Conservation (phyloP, 2,329 filamentous ascomycete genomes). For the Talaromyces islandicus region DNA sequence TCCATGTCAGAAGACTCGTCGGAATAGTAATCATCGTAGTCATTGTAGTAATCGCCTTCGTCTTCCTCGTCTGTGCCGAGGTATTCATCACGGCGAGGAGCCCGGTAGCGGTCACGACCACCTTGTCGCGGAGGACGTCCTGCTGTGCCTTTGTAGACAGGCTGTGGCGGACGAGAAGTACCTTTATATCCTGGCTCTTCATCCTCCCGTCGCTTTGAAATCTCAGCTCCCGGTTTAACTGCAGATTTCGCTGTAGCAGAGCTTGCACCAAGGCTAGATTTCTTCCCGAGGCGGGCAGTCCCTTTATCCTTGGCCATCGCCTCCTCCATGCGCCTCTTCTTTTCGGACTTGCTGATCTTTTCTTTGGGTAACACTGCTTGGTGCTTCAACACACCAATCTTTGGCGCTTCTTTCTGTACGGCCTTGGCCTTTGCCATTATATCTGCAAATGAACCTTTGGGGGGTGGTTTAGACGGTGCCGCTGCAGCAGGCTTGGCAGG, state of each 20-base stretch:
- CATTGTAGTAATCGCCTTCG: conserved; percentile 36
- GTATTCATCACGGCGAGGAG: conserved; percentile 35
- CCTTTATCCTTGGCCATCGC: conserved; percentile 37
- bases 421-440: conserved; percentile 55
- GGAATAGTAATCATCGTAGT: conserved; percentile 38
- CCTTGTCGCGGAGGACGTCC: conserved; percentile 27
- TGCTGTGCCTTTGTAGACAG: conserved; percentile 39
- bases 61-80: conserved; percentile 45
- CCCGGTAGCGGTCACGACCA: conserved; percentile 20
- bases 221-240: conserved; percentile 13
- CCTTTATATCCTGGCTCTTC: conserved; percentile 32
- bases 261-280: conserved; percentile 16
- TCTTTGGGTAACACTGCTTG: conserved; percentile 48
- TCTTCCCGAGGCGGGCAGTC: conserved; percentile 23
- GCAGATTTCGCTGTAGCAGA: conserved; percentile 9
- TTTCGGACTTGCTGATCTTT: conserved; percentile 50
- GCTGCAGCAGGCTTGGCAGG: conserved; percentile 13
- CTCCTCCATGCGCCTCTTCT: conserved; percentile 39
- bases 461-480: conserved; percentile 39
- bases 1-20: conserved; percentile 48
- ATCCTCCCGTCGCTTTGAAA: conserved; percentile 25
- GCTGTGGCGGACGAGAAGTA: conserved; percentile 27
- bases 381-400: conserved; percentile 51
- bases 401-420: conserved; percentile 41
- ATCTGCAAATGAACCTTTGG: conserved; percentile 55